phyloP scores from a whole-genome alignment of 371 early-diverging fungal genomes.

The Dinochytrium kinnereticum region DNA sequence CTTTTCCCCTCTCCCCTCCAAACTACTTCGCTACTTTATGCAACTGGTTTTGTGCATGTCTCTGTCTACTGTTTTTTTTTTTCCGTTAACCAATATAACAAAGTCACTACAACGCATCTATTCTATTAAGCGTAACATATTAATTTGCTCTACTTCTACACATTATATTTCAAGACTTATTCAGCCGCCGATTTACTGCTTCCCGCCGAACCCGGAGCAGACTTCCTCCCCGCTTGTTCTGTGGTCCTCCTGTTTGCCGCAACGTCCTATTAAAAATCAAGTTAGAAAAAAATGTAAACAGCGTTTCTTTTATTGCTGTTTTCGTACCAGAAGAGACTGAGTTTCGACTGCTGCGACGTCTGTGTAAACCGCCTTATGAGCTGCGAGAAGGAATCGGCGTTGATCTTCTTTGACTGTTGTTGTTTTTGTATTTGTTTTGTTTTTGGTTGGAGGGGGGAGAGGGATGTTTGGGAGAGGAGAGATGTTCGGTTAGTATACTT shows the following conservation, averaged over 20 bases:
- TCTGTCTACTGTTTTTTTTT: no score
- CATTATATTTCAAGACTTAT: no score
- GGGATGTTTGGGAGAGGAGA: background rate
- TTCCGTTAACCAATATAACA: no score
- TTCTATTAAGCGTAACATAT: no score
- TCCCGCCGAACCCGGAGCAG: background rate
- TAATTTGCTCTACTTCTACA: no score
- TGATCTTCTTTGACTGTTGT: conserved; percentile 55
- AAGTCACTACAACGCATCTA: no score
- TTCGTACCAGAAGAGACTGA: background rate
- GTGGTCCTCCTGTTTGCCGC: background rate
- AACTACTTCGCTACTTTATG: no score
- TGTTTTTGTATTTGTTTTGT: no score
- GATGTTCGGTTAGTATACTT: no score
- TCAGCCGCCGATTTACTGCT: background rate
- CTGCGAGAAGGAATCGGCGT: conserved; percentile 50
- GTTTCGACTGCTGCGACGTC: conserved; percentile 23
- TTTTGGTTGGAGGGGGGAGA: no score
- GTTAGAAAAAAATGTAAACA: background rate
- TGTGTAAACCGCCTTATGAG: conserved; percentile 45
- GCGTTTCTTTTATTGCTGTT: background rate
- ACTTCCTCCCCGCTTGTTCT: background rate
- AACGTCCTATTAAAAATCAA: background rate
- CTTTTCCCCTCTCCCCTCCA: no score
- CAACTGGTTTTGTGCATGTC: no score